Conservation (phyloP, 2,329 filamentous ascomycete species). For the Sclerotinia borealis region DNA sequence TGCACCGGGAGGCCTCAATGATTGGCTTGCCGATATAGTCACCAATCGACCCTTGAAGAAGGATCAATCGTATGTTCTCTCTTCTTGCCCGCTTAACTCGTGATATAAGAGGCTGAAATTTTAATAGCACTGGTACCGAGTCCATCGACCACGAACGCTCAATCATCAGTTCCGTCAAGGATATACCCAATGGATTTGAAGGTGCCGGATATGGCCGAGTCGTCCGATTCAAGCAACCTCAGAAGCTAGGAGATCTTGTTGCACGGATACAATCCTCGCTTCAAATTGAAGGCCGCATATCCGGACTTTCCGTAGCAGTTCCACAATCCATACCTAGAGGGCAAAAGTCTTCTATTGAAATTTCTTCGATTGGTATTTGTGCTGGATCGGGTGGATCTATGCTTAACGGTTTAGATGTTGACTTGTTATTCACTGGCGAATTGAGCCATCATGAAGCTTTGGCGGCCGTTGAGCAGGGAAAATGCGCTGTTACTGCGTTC, state of each 20-base stretch:
- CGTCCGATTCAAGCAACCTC: conserved; percentile 25
- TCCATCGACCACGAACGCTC: conserved; percentile 15
- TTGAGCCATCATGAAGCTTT: conserved; percentile 90
- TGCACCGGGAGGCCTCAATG: conserved; percentile 75
- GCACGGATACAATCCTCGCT: conserved; percentile 23
- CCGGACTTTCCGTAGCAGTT: conserved; percentile 27
- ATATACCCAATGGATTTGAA: conserved; percentile 24
- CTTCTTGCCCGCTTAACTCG: background rate
- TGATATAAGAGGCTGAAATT: background rate
- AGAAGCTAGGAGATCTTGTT: conserved; percentile 23
- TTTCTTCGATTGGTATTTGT: conserved; percentile 75
- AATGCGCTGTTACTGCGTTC: conserved; percentile 77
- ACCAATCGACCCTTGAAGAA: conserved; percentile 33
- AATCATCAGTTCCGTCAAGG: conserved; percentile 27
- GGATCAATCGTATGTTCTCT: conserved; percentile 8
- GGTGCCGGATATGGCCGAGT: conserved; percentile 32
- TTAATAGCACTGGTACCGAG: conserved; percentile 19
- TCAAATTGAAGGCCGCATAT: conserved; percentile 10
- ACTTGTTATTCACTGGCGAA: conserved; percentile 86
- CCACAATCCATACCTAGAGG: conserved; percentile 25
- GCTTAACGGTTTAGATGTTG: conserved; percentile 63
- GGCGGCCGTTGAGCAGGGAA: conserved; percentile 75
- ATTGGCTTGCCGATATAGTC: conserved; percentile 88
- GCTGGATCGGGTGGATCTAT: conserved; percentile 81
- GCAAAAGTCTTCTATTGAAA: conserved; percentile 32